Evolutionary conservation across 768 basidiomycete genomes (phyloP).

Genomic region (Megacollybia marginata): DNA sequence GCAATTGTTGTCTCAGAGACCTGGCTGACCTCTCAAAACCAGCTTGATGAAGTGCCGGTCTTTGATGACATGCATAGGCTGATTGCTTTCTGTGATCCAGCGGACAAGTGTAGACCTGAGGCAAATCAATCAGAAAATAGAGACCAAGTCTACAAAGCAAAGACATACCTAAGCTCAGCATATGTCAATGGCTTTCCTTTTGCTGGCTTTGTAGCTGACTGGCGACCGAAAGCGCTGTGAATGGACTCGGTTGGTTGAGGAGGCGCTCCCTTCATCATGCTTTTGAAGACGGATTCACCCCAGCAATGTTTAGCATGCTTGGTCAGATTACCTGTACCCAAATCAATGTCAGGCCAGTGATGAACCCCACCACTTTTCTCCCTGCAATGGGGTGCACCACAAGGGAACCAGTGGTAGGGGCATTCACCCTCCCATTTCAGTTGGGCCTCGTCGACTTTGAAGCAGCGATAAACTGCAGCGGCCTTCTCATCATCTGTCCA

Average conservation of each 20-base stretch:
- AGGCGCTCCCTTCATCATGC: conserved; percentile 4
- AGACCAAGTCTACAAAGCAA: background rate
- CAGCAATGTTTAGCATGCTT: conserved; percentile 26
- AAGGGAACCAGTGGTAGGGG: conserved; percentile 22
- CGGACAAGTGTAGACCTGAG: conserved; percentile 21
- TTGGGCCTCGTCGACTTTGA: conserved; percentile 13
- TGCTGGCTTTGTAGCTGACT: background rate
- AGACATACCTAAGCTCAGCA: background rate
- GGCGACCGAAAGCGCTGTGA: conserved; percentile 1
- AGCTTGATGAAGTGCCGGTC: conserved; percentile 12
- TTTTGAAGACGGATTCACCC: conserved; percentile 16
- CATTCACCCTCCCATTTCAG: conserved; percentile 10
- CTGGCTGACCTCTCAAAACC: background rate
- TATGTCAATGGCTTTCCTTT: background rate
- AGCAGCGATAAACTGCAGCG: conserved; percentile 28
- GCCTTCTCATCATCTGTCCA: conserved; percentile 4
- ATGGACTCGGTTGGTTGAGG: conserved; percentile 3
- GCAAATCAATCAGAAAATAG: background rate
- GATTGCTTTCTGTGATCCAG: conserved; percentile 26
- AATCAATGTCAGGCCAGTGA: conserved; percentile 14
- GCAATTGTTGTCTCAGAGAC: background rate
- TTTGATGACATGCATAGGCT: conserved; percentile 26
- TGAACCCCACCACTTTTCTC: conserved; percentile 3
- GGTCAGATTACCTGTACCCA: conserved; percentile 21
- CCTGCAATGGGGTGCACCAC: conserved; percentile 14